phyloP scores from a whole-genome alignment of 2,329 filamentous ascomycete species.

The Emergomyces africanus region DNA sequence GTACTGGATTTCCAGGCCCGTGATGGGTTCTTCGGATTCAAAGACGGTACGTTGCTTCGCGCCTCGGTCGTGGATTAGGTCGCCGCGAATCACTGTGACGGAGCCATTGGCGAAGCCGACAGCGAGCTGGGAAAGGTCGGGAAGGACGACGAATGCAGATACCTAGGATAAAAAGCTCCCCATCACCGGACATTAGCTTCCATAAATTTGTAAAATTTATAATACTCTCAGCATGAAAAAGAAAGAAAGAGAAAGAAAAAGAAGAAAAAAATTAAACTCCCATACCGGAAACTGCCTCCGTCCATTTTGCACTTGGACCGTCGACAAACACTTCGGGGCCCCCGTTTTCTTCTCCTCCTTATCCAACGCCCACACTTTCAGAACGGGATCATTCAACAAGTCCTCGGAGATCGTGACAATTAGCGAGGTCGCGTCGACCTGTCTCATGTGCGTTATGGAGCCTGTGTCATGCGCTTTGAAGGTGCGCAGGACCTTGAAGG shows the following conservation, averaged over 20 bases:
- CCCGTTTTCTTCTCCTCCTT: conserved; percentile 91
- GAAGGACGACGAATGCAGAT: conserved; percentile 74
- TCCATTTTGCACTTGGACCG: conserved; percentile 74
- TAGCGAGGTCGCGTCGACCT: conserved; percentile 74
- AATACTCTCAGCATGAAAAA: not conserved
- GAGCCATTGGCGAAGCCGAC: conserved; percentile 93
- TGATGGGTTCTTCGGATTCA: conserved; percentile 93
- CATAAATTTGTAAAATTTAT: not conserved
- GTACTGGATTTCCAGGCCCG: conserved; percentile 67
- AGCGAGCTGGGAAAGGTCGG: conserved; percentile 82
- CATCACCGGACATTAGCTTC: not conserved
- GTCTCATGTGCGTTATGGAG: conserved; percentile 80
- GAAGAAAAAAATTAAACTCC: no score
- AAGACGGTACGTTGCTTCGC: conserved; percentile 90
- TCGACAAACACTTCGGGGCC: conserved; percentile 75
- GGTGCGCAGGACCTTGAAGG: conserved; percentile 73
- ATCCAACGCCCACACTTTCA: conserved; percentile 97
- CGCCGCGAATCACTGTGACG: conserved; percentile 84
- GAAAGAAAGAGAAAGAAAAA: no score
- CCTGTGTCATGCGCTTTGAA: conserved; percentile 72
- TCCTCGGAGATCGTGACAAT: conserved; percentile 77
- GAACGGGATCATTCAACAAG: conserved; percentile 67
- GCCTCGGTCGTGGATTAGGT: conserved; percentile 88
- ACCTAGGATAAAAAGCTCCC: conserved; percentile 32
- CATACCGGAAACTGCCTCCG: conserved; percentile 81